phyloP scores from a whole-genome alignment of 1,139 yeast genomes.

The Scheffersomyces titani region DNA sequence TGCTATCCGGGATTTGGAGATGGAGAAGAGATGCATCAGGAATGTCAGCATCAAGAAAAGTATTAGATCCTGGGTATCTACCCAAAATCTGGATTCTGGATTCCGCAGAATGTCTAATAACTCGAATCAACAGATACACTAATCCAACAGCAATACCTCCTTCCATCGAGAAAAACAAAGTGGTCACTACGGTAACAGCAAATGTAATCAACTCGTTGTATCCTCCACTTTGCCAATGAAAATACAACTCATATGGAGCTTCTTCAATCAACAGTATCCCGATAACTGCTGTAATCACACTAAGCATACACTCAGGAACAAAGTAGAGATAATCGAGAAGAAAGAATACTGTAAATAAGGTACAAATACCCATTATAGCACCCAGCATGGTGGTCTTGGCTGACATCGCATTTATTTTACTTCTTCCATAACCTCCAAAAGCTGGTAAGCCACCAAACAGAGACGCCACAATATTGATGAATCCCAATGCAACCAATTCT shows the following conservation, averaged over 20 bases:
- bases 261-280: conserved; percentile 83
- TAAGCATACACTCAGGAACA: conserved; percentile 78
- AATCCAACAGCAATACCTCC: conserved; percentile 89
- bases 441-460: conserved; percentile 83
- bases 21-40: conserved; percentile 8
- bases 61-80: conserved; percentile 73
- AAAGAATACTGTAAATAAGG: conserved; percentile 64
- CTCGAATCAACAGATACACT: conserved; percentile 74
- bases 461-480: conserved; percentile 67
- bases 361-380: conserved; percentile 71
- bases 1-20: background rate
- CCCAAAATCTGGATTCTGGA: conserved; percentile 91
- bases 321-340: conserved; percentile 66
- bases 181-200: conserved; percentile 66
- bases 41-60: conserved; percentile 77
- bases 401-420: conserved; percentile 82
- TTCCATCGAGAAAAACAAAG: conserved; percentile 82
- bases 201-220: conserved; percentile 78
- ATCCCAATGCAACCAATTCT: conserved; percentile 81
- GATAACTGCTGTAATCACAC: conserved; percentile 78
- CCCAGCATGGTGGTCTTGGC: conserved; percentile 88
- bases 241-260: conserved; percentile 76
- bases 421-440: conserved; percentile 95
- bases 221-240: conserved; percentile 75
- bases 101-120: conserved; percentile 80